Percentiles rank a stretch among this genome's conserved stretches.
Conservation (phyloP, 352 stramenopile genomes). For the Thraustochytrium sp. region DNA sequence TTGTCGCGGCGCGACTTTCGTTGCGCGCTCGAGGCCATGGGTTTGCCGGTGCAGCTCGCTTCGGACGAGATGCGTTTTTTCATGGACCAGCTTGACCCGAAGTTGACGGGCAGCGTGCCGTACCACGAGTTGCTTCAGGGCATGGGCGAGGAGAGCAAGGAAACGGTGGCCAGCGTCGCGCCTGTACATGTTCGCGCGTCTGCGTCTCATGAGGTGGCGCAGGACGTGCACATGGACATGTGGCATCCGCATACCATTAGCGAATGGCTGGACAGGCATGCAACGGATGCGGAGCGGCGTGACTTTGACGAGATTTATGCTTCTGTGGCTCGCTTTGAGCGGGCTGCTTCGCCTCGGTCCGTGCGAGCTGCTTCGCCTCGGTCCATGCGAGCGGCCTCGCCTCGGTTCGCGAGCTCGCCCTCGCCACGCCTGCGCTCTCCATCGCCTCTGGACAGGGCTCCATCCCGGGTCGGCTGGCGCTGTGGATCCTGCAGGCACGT, state of each 20-base stretch:
- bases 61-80: constrained; percentile 26
- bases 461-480: background rate
- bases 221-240: background rate
- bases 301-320: constrained; percentile 38
- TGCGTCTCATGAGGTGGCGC: background rate
- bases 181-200: background rate
- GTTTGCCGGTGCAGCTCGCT: background rate
- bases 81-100: constrained; percentile 31
- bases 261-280: constrained; percentile 27
- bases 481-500: background rate
- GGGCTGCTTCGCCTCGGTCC: too few species aligned
- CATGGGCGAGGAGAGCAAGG: too few species aligned
- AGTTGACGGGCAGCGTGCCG: background rate
- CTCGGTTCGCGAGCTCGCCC: background rate
- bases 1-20: constrained; percentile 9
- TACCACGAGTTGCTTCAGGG: constrained; percentile 36
- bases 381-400: background rate
- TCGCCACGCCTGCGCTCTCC: background rate
- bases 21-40: background rate
- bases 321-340: background rate
- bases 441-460: background rate
- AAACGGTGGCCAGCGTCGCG: too few species aligned
- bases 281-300: background rate
- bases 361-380: background rate
- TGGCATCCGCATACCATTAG: constrained; percentile 35